phyloP scores from a whole-genome alignment of 495 filamentous ascomycete species.

The Penicillium coprophilum region DNA sequence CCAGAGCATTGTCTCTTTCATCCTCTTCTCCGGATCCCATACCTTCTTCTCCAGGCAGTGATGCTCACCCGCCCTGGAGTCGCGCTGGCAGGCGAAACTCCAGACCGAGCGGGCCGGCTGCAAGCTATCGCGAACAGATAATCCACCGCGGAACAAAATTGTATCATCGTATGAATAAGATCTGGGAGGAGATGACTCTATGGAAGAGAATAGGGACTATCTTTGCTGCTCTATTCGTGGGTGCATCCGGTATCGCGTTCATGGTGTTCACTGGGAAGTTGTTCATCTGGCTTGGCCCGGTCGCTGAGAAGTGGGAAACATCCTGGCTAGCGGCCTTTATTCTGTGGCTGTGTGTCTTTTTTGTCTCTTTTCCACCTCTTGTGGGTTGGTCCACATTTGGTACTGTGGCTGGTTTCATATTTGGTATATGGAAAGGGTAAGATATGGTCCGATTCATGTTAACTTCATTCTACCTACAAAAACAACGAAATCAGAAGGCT shows the following conservation, averaged over 20 bases:
- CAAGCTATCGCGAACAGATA: conserved; percentile 45
- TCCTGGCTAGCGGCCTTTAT: conserved; percentile 71
- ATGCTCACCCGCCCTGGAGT: conserved; percentile 48
- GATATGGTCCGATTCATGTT: conserved; percentile 15
- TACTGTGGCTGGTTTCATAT: conserved; percentile 91
- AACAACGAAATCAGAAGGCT: background rate
- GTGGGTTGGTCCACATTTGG: conserved; percentile 86
- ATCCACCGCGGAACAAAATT: conserved; percentile 37
- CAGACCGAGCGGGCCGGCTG: conserved; percentile 24
- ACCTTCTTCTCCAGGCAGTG: conserved; percentile 30
- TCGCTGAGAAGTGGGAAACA: conserved; percentile 70
- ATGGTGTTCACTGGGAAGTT: conserved; percentile 74
- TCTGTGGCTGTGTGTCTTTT: conserved; percentile 73
- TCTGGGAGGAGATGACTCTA: conserved; percentile 56
- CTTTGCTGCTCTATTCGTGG: conserved; percentile 45
- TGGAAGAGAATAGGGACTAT: conserved; percentile 61
- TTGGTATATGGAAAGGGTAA: conserved; percentile 82
- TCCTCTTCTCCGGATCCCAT: conserved; percentile 48
- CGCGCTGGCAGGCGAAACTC: conserved; percentile 38
- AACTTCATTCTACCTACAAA: background rate
- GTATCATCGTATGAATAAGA: conserved; percentile 30
- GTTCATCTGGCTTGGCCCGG: conserved; percentile 67
- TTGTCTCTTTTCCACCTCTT: conserved; percentile 82
- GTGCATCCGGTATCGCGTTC: conserved; percentile 61
- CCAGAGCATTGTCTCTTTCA: conserved; percentile 63